Percentiles rank a stretch among this genome's conserved stretches.
These are phyloP conservation scores for Moringa oleifera DNA, from an alignment of 345 rosid genomes.

Conservation along the genomic window DNA sequence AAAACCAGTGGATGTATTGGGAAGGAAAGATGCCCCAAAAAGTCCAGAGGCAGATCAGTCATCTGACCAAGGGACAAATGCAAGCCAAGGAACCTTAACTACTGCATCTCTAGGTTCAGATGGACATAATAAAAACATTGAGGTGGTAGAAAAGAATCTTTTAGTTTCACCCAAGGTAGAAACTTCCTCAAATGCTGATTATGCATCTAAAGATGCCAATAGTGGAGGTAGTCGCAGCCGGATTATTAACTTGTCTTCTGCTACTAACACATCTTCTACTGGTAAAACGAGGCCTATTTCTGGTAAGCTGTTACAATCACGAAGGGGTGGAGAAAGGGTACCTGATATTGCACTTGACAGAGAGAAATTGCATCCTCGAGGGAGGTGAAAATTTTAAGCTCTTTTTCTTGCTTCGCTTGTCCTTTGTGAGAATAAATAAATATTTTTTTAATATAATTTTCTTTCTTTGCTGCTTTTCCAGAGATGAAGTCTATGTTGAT, in stretches of 20 bases:
- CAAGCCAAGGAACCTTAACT: constrained; percentile 30
- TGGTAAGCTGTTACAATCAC: constrained; percentile 36
- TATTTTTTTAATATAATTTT: constrained; percentile 15
- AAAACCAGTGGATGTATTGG: constrained; percentile 21
- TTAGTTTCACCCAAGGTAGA: constrained; percentile 33
- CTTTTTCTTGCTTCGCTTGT: constrained; percentile 2
- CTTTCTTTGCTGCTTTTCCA: constrained; percentile 23
- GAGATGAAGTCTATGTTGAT: constrained; percentile 39
- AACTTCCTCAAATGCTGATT: constrained; percentile 30
- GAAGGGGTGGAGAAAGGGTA: constrained; percentile 47
- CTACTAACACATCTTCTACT: constrained; percentile 42
- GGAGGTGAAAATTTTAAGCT: constrained; percentile 61
- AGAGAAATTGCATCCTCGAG: constrained; percentile 44
- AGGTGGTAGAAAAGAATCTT: constrained; percentile 31
- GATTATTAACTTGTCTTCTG: constrained; percentile 47
- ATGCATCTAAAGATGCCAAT: constrained; percentile 32
- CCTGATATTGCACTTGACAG: constrained; percentile 51
- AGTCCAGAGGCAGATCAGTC: constrained; percentile 26
- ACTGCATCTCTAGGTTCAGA: constrained; percentile 28
- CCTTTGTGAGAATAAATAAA: neutral
- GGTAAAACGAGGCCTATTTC: constrained; percentile 38
- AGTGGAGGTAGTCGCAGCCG: constrained; percentile 50
- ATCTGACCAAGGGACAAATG: constrained; percentile 23
- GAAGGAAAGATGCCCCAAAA: constrained; percentile 21
- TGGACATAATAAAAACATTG: constrained; percentile 26